These are phyloP conservation scores for Truncatella angustata DNA, from an alignment of 2,329 filamentous ascomycete species.

Conservation along the genomic window DNA sequence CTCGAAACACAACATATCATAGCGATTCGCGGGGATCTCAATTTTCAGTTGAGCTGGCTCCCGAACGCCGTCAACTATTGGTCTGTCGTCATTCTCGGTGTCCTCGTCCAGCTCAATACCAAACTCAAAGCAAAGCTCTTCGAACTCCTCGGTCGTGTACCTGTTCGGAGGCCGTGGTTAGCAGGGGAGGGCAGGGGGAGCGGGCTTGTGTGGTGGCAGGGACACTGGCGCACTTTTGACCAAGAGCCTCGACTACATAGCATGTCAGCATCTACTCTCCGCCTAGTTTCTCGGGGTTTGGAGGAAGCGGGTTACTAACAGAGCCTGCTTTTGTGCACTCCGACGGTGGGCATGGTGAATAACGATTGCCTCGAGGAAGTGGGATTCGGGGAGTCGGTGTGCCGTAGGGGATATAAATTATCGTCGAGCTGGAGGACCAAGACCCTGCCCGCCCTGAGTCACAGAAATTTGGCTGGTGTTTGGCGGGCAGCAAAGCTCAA, in stretches of 20 bases:
- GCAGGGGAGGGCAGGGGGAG: too few species aligned
- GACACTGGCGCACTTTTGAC: conserved; percentile 67
- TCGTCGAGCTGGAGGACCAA: not conserved
- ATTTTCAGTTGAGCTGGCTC: conserved; percentile 95
- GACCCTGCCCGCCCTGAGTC: not conserved
- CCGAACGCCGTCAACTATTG: conserved; percentile 73
- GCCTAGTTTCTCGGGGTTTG: too few species aligned
- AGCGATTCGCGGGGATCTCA: conserved; percentile 93
- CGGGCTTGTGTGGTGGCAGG: too few species aligned
- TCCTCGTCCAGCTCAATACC: conserved; percentile 98
- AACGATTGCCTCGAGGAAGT: not conserved
- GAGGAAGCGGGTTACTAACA: too few species aligned
- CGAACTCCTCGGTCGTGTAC: conserved; percentile 91
- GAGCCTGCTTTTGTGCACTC: conserved; percentile 93
- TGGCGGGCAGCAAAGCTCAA: not conserved
- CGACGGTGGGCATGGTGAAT: conserved; percentile 85
- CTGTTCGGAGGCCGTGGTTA: conserved; percentile 39
- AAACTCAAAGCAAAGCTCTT: conserved; percentile 97
- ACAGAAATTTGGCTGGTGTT: conserved; percentile 6
- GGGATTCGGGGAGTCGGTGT: not conserved
- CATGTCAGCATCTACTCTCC: too few species aligned
- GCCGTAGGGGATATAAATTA: too few species aligned
- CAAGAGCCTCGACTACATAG: conserved; percentile 88
- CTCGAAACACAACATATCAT: conserved; percentile 95
- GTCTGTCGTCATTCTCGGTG: conserved; percentile 72